These are phyloP conservation scores for Dendrobium catenatum DNA, from an alignment of 106 monocot genomes.

Conservation along the genomic window DNA sequence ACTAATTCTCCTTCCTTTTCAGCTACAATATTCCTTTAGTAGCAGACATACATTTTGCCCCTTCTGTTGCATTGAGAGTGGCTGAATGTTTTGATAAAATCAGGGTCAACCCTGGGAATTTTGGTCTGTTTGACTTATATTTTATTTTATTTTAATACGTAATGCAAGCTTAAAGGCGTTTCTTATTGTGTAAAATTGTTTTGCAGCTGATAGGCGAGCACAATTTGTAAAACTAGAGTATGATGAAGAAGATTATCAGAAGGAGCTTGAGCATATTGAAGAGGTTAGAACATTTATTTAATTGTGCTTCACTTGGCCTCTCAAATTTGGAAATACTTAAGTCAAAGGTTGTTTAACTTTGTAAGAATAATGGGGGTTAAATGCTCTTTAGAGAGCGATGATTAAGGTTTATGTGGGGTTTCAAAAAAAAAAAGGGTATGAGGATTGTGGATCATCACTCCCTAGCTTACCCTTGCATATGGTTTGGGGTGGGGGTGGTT, in stretches of 20 bases:
- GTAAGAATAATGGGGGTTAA: not conserved
- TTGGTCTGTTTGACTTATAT: constrained; percentile 43
- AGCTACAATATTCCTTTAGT: constrained; percentile 98
- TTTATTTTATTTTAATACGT: not conserved
- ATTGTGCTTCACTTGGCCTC: not conserved
- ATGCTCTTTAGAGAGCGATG: too few relatives aligned
- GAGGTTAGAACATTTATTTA: constrained; percentile 36
- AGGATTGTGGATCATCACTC: too few relatives aligned
- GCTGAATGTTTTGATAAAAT: constrained; percentile 99
- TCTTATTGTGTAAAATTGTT: constrained; percentile 1
- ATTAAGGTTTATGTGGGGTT: too few relatives aligned
- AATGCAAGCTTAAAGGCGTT: not conserved
- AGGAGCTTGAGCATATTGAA: constrained; percentile 98
- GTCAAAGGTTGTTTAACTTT: not conserved
- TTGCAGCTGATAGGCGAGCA: constrained; percentile 90
- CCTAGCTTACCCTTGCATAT: too few relatives aligned
- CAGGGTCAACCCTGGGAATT: constrained; percentile 99
- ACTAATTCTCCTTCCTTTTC: constrained; percentile 19
- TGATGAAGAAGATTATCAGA: constrained; percentile 86
- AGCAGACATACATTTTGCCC: constrained; percentile 99
- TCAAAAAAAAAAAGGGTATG: too few relatives aligned
- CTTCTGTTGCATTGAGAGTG: constrained; percentile 89
- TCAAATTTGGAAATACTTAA: too few relatives aligned
- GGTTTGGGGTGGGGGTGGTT: too few relatives aligned
- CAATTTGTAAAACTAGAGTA: constrained; percentile 91